Percentiles rank a stretch among this genome's conserved stretches.
phyloP scores from a whole-genome alignment of 352 stramenopile species.

The Globisporangium apiculatum region DNA sequence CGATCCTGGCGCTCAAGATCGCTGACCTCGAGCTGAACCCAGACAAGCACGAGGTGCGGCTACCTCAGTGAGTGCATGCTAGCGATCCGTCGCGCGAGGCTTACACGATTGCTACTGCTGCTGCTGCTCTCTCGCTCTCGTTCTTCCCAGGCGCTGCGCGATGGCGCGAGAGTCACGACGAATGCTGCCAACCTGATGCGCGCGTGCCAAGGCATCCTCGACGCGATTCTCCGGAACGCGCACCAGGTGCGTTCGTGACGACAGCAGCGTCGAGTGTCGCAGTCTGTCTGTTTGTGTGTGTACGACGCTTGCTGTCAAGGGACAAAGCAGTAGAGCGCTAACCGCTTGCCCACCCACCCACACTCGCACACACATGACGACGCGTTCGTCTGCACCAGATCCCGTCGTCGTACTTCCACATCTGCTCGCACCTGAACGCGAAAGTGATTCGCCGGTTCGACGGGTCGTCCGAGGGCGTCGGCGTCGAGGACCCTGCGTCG shows the following conservation, averaged over 20 bases:
- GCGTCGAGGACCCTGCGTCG: slow-evolving; percentile 46
- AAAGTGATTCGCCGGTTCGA: slow-evolving; percentile 70
- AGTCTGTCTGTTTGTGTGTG: neutral
- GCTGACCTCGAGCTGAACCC: slow-evolving; percentile 74
- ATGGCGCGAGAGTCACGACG: slow-evolving; percentile 21
- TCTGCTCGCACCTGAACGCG: slow-evolving; percentile 67
- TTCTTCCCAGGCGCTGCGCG: slow-evolving; percentile 17
- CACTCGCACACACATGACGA: too few relatives aligned
- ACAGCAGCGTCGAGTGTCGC: neutral
- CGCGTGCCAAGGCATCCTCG: slow-evolving; percentile 77
- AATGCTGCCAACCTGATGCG: slow-evolving; percentile 80
- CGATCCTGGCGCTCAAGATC: slow-evolving; percentile 56
- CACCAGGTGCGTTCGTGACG: slow-evolving; percentile 21
- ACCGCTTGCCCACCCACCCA: too few relatives aligned
- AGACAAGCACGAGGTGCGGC: slow-evolving; percentile 37
- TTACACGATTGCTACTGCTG: neutral
- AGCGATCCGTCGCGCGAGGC: neutral
- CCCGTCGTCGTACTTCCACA: slow-evolving; percentile 66
- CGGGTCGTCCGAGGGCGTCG: slow-evolving; percentile 43
- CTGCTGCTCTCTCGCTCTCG: neutral
- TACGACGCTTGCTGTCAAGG: too few relatives aligned
- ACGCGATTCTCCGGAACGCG: slow-evolving; percentile 69
- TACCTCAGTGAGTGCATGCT: neutral
- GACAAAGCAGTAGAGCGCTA: too few relatives aligned
- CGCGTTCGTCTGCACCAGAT: slow-evolving; percentile 22